These are phyloP conservation scores for Elsinoe arachidis DNA, from an alignment of 2,329 filamentous ascomycete species.

Conservation along the genomic window DNA sequence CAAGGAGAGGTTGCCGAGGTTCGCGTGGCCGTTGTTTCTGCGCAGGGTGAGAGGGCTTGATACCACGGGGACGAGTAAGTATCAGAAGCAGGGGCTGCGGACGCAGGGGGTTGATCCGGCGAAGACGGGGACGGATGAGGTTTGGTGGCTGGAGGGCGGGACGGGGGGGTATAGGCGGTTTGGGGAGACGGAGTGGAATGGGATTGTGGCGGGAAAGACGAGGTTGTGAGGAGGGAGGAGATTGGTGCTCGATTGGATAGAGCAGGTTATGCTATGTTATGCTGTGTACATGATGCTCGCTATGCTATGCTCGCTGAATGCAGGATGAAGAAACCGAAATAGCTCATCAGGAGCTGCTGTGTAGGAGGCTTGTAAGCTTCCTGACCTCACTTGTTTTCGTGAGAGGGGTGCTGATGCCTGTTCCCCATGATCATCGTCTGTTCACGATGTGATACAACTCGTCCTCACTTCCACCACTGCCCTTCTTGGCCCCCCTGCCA, in stretches of 20 bases:
- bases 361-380: neutral
- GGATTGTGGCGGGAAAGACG: constrained; percentile 57
- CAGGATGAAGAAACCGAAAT: neutral
- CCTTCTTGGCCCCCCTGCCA: neutral
- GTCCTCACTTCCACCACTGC: neutral
- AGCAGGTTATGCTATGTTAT: neutral
- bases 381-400: no score
- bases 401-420: no score
- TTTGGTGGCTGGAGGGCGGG: constrained; percentile 60
- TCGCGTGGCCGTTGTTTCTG: constrained; percentile 70
- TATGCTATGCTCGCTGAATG: neutral
- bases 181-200: constrained; percentile 57
- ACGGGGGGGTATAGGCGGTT: constrained; percentile 58
- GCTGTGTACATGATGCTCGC: neutral
- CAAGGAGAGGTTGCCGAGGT: constrained; percentile 53
- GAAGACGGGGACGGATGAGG: constrained; percentile 40
- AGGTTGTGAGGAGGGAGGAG: constrained; percentile 50
- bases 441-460: no score
- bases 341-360: neutral
- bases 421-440: no score
- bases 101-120: constrained; percentile 63
- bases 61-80: constrained; percentile 78
- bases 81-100: constrained; percentile 70
- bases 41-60: constrained; percentile 54
- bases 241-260: neutral